phyloP scores from a whole-genome alignment of 352 stramenopile species.

The Phytophthora sp. region DNA sequence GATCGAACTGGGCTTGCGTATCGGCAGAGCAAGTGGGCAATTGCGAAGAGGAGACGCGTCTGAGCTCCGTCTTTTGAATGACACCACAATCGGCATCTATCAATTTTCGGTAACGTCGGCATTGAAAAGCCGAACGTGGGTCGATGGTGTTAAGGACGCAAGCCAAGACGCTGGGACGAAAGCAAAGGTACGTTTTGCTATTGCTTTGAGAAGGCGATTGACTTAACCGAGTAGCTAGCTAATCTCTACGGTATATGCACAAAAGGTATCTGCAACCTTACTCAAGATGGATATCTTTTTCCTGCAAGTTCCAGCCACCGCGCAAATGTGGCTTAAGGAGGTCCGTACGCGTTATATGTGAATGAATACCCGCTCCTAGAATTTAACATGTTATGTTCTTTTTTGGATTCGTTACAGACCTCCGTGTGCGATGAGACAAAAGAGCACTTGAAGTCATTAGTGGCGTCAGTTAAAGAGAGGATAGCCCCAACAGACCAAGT shows the following conservation, averaged over 20 bases:
- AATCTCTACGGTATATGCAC: too few species aligned
- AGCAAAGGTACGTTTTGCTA: conserved; percentile 40
- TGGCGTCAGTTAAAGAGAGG: conserved; percentile 47
- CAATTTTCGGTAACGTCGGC: conserved; percentile 28
- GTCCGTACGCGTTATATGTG: conserved; percentile 30
- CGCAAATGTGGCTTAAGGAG: conserved; percentile 48
- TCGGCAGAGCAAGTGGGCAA: conserved; percentile 46
- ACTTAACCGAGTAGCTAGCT: too few species aligned
- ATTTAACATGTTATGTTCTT: conserved; percentile 3
- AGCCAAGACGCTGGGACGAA: conserved; percentile 50
- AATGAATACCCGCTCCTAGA: not conserved
- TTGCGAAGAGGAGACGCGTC: conserved; percentile 15
- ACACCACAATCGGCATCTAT: conserved; percentile 29
- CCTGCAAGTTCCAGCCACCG: conserved; percentile 50
- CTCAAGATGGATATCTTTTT: conserved; percentile 77
- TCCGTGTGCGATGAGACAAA: conserved; percentile 28
- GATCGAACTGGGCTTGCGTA: conserved; percentile 51
- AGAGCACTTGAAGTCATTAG: conserved; percentile 42
- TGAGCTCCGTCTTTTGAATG: not conserved
- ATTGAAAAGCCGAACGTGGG: conserved; percentile 43
- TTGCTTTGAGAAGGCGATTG: not conserved
- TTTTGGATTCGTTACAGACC: conserved; percentile 29
- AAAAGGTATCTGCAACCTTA: conserved; percentile 55
- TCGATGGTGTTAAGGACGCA: conserved; percentile 46
- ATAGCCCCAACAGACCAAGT: conserved; percentile 34